Evolutionary conservation across 2,329 filamentous ascomycete genomes (phyloP), one percentile per base, ranked within the genome.

Genomic region (Penicillium janthinellum): DNA sequence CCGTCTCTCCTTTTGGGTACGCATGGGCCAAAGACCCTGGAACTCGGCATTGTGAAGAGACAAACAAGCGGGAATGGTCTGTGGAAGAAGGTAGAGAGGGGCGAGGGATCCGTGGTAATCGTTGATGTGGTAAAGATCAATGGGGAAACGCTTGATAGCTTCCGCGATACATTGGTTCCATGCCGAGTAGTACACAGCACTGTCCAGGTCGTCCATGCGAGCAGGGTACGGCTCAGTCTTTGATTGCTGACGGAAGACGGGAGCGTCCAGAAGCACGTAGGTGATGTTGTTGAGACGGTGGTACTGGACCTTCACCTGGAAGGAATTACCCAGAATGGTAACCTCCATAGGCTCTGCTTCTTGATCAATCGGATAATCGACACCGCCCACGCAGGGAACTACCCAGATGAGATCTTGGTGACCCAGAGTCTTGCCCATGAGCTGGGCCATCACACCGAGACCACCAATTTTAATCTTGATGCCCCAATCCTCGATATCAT

Each of bases 401-500:
- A 86, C 83, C 84, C 84, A 90, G 63, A 89, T 84, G 1, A 89
- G 78, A 67, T 89, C 83, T 67, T 88, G 84, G 63, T 89, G 86
- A 8, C 82, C 79, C 3, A 89, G 80, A 47, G 86, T 84, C 70
- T 87, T 86, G n/a, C 85, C 86, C 87, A 89, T 89, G 0, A 89
- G 77, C 65, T 88, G 85, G 28, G 87, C 86, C 87, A 90, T 90
- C 62, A 89, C 87, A 75, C 87, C 87, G 5, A 90, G 79, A 67
- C 87, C 87, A 65, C 87, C 87, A 50, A 90, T 90, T 75, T 90
- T 90, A 74, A 90, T 86, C 75, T 88, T 89, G 76, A 89, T 87
- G 4, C 75, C 81, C 85, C 87, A 89, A 67, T 90, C 87, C 62
- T 87, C 85, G 62, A 90, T 90, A 64, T 89, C 86, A 73, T 90